Evolutionary conservation across 2,329 filamentous ascomycete species (phyloP).

Genomic region (Boeremia exigua): DNA sequence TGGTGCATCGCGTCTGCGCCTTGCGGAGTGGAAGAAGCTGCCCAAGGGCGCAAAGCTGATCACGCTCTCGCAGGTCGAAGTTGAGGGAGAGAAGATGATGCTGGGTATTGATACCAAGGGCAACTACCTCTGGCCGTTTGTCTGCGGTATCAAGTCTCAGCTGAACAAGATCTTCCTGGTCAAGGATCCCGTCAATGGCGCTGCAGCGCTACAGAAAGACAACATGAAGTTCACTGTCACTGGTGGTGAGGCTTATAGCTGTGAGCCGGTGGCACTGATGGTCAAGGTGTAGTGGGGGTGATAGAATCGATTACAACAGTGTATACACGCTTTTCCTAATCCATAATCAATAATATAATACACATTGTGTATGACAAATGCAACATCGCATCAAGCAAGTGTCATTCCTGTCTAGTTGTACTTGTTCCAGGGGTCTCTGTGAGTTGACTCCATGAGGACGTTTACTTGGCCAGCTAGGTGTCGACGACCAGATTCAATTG

Average conservation of each 20-base stretch:
- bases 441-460: too few species aligned
- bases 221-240: slow-evolving; percentile 16
- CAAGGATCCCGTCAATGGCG: slow-evolving; percentile 2
- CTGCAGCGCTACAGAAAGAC: slow-evolving; percentile 1
- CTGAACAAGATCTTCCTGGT: slow-evolving; percentile 15
- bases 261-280: slow-evolving; percentile 15
- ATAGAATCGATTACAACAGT: background rate
- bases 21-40: slow-evolving; percentile 9
- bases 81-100: slow-evolving; percentile 14
- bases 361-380: too few species aligned
- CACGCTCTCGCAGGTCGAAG: slow-evolving; percentile 8
- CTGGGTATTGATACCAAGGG: slow-evolving; percentile 13
- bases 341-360: background rate
- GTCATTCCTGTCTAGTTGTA: too few species aligned
- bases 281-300: background rate
- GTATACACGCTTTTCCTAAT: slow-evolving; percentile 3
- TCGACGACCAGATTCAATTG: background rate
- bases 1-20: slow-evolving; percentile 10
- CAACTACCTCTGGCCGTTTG: slow-evolving; percentile 11
- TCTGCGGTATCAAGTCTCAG: slow-evolving; percentile 14
- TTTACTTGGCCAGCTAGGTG: background rate
- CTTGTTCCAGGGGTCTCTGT: too few species aligned
- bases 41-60: slow-evolving; percentile 14
- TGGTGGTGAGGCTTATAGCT: slow-evolving; percentile 12
- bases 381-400: too few species aligned